phyloP scores from a whole-genome alignment of 257 asterid species.

The Datura wrightii region DNA sequence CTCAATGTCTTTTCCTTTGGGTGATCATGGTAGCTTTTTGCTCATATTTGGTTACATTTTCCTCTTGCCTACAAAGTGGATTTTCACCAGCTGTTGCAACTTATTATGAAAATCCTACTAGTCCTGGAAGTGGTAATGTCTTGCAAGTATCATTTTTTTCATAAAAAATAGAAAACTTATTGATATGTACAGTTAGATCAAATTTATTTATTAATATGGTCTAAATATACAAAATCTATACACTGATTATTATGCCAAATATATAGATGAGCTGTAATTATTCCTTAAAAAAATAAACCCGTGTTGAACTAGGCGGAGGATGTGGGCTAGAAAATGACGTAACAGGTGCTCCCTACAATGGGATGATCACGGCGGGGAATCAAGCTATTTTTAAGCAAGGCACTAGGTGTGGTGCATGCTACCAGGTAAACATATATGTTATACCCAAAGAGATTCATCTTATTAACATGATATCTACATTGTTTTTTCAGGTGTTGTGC shows the following conservation, averaged over 20 bases:
- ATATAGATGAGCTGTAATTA: too few relatives aligned
- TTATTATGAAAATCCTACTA: slow-evolving; percentile 2
- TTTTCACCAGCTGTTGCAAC: slow-evolving; percentile 31
- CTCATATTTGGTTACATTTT: background rate
- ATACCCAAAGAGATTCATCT: background rate
- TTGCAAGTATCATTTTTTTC: background rate
- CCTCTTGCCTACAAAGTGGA: background rate
- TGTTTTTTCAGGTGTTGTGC: background rate
- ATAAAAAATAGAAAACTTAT: too few relatives aligned
- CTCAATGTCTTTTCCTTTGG: background rate
- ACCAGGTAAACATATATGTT: background rate
- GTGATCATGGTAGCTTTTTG: background rate
- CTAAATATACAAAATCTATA: too few relatives aligned
- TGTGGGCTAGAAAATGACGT: slow-evolving; percentile 33
- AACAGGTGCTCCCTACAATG: slow-evolving; percentile 13
- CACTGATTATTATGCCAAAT: too few relatives aligned
- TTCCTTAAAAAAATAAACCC: too few relatives aligned
- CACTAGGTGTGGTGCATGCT: slow-evolving; percentile 32
- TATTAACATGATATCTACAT: background rate
- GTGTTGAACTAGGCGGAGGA: slow-evolving; percentile 25
- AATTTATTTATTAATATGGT: too few relatives aligned
- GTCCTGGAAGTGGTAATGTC: slow-evolving; percentile 28
- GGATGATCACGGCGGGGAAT: slow-evolving; percentile 30
- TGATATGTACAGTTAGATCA: too few relatives aligned
- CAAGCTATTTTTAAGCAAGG: slow-evolving; percentile 27